Percentiles rank a stretch among this genome's conserved stretches.
Evolutionary conservation across 768 basidiomycete genomes (phyloP).

Genomic region (Tylopilus sp.): DNA sequence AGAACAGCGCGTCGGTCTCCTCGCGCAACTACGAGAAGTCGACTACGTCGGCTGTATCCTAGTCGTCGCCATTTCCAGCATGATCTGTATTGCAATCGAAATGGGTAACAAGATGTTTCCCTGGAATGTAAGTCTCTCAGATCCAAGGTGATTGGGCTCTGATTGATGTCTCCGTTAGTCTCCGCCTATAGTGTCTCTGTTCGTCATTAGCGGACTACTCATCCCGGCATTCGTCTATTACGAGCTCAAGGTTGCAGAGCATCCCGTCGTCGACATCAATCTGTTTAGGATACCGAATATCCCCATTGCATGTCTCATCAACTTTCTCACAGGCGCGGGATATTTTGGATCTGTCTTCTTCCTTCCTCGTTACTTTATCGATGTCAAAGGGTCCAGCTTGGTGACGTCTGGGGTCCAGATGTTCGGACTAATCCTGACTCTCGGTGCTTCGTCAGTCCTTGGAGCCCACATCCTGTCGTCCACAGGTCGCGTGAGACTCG

Average conservation of each 20-base stretch:
- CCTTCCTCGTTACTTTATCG: slow-evolving; percentile 38
- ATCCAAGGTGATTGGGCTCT: slow-evolving; percentile 1
- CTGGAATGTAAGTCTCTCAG: slow-evolving; percentile 27
- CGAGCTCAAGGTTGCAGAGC: slow-evolving; percentile 31
- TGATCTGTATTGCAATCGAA: slow-evolving; percentile 35
- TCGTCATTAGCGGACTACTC: slow-evolving; percentile 29
- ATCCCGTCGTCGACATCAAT: slow-evolving; percentile 33
- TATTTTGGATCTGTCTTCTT: slow-evolving; percentile 38
- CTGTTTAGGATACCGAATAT: slow-evolving; percentile 34
- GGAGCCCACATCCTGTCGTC: slow-evolving; percentile 33
- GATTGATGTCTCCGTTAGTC: slow-evolving; percentile 20
- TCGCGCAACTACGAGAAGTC: slow-evolving; percentile 33
- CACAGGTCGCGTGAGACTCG: slow-evolving; percentile 30
- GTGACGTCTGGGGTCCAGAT: slow-evolving; percentile 34
- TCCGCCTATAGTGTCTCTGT: slow-evolving; percentile 26
- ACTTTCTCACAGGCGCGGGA: slow-evolving; percentile 37
- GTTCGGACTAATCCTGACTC: slow-evolving; percentile 32
- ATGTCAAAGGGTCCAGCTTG: slow-evolving; percentile 32
- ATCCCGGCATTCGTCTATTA: slow-evolving; percentile 34
- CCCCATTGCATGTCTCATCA: slow-evolving; percentile 34
- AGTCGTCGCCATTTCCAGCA: slow-evolving; percentile 33
- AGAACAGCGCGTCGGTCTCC: slow-evolving; percentile 29
- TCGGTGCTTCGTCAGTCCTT: slow-evolving; percentile 33
- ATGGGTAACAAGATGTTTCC: slow-evolving; percentile 37
- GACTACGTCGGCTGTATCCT: slow-evolving; percentile 32